phyloP scores from a whole-genome alignment of 352 stramenopile species.

The Phytophthora vignae region DNA sequence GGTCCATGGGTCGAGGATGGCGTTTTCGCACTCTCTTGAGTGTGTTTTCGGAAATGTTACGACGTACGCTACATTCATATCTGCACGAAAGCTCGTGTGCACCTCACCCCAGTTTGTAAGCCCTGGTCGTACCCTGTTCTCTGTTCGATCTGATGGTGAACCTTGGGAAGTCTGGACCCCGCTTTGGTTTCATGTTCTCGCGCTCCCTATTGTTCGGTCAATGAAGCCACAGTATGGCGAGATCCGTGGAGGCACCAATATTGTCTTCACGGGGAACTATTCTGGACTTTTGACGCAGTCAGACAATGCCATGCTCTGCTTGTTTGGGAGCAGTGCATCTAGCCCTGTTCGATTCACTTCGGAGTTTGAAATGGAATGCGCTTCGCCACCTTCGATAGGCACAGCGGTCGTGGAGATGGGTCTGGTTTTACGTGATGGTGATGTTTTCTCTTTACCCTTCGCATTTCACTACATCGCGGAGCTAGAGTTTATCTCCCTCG shows the following conservation, averaged over 20 bases:
- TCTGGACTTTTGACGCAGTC: conserved; percentile 1
- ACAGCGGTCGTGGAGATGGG: conserved; percentile 25
- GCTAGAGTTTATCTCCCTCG: conserved; percentile 27
- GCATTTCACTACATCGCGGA: conserved; percentile 42
- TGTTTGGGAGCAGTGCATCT: conserved; percentile 35
- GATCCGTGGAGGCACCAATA: conserved; percentile 37
- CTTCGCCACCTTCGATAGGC: conserved; percentile 24
- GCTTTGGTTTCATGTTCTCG: conserved; percentile 39
- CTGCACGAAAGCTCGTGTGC: conserved; percentile 35
- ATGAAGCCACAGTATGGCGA: conserved; percentile 35
- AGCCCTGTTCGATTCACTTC: conserved; percentile 13
- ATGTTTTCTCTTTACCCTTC: conserved; percentile 35
- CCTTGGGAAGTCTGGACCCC: conserved; percentile 17
- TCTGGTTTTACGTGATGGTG: conserved; percentile 34
- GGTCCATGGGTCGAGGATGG: conserved; percentile 39
- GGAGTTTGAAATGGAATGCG: conserved; percentile 28
- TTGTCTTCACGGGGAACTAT: conserved; percentile 46
- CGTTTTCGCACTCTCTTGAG: conserved; percentile 24
- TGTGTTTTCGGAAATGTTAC: conserved; percentile 47
- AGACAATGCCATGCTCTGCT: conserved; percentile 34
- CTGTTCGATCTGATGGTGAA: conserved; percentile 18
- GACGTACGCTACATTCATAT: conserved; percentile 38
- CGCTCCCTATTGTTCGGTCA: conserved; percentile 14
- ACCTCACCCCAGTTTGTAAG: conserved; percentile 30
- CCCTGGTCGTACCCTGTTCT: conserved; percentile 17